Conservation (phyloP, 1,139 yeast species). For the Pichia sp. region DNA sequence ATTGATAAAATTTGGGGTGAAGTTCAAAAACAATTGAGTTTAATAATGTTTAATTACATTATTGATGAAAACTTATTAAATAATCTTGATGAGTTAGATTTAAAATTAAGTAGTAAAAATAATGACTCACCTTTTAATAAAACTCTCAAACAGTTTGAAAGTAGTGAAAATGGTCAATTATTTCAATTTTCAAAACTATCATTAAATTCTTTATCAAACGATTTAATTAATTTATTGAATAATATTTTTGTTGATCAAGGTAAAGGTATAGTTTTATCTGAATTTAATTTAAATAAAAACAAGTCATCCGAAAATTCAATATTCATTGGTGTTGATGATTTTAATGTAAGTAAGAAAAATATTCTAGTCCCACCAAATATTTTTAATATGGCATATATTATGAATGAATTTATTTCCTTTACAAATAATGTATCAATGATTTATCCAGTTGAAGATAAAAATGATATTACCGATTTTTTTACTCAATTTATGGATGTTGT, state of each 20-base stretch:
- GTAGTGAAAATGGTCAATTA: constrained; percentile 28
- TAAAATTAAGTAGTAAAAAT: constrained; percentile 13
- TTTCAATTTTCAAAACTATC: constrained; percentile 48
- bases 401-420: constrained; percentile 55
- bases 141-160: constrained; percentile 17
- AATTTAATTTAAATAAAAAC: background rate
- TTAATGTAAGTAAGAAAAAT: constrained; percentile 48
- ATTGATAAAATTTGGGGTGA: constrained; percentile 52
- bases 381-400: constrained; percentile 73
- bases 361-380: constrained; percentile 67
- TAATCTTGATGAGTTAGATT: constrained; percentile 20
- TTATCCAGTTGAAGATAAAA: constrained; percentile 24
- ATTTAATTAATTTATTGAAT: constrained; percentile 37
- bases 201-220: constrained; percentile 20
- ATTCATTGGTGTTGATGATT: constrained; percentile 49
- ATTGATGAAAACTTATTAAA: constrained; percentile 29
- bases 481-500: constrained; percentile 55
- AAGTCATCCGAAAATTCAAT: constrained; percentile 15
- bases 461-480: constrained; percentile 42
- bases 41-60: constrained; percentile 53
- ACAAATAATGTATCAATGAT: constrained; percentile 40
- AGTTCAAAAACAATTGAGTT: constrained; percentile 51
- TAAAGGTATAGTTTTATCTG: constrained; percentile 6
- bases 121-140: constrained; percentile 22
- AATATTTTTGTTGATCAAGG: constrained; percentile 56